Evolutionary conservation across 2,329 filamentous ascomycete genomes (phyloP), one percentile per base, ranked within the genome.

Genomic region (Aspergillus fischeri): DNA sequence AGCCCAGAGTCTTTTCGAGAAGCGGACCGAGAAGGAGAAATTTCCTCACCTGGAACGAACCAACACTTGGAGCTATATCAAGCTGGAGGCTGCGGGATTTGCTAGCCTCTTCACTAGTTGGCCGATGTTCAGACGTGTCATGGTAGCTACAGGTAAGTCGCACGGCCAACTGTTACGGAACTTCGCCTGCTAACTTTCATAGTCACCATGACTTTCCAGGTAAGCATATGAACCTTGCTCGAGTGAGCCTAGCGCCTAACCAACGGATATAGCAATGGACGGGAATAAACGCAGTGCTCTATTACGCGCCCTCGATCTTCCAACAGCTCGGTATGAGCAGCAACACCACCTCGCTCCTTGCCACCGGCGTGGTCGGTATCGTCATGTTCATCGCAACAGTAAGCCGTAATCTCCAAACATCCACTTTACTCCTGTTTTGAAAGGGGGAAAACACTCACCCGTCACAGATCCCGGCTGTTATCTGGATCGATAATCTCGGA

Each of bases 1-100:
- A 70, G 88, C 89, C 0, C 87, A 91, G 70, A 87, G 84, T 0
- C 70, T 88, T 10, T 92, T 92, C 63, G 89, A 92, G 74, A 89
- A 91, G 74, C 82, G 85, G 29, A 85, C 84, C 1, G 78, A 86
- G 4, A 83, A 83, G 0, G 84, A 87, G 60, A 79, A 86, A 25
- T 91, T 89, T 70, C 89, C 89, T 0, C 78, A 87, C 35, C 76
- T 89, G 14, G 76, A 80, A 2, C 80, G 86, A 57, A 79, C 80
- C 52, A 88, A 84, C 0, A 74, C 78, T 1, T 82, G 80, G 83
- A 87, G 88, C 69, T 81, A 75, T n/a, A 82, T 86, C 67, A 89
- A 85, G 73, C 76, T 89, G 7, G 86, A 90, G 65, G 90, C 63
- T 54, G 67, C 63, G n/a, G 64, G 64, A 25, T 67, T 72, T 27